phyloP scores from a whole-genome alignment of 352 stramenopile genomes.

The Phytopythium helicoides region DNA sequence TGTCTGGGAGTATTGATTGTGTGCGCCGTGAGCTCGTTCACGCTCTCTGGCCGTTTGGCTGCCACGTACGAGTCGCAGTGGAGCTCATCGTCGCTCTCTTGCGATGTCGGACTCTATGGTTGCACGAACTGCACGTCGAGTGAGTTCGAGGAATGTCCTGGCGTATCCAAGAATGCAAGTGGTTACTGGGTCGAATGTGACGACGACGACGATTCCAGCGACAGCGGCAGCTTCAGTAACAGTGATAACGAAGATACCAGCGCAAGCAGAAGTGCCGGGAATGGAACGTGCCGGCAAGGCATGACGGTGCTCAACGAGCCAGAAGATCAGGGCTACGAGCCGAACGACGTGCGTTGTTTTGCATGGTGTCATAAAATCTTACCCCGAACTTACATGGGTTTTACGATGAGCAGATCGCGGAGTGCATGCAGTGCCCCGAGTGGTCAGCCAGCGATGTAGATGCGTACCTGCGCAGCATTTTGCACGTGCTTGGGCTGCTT shows the following conservation, averaged over 20 bases:
- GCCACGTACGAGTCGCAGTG: conserved; percentile 46
- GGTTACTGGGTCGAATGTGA: conserved; percentile 50
- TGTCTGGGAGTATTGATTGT: conserved; percentile 64
- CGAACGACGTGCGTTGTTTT: conserved; percentile 56
- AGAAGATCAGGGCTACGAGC: conserved; percentile 51
- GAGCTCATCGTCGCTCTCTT: conserved; percentile 49
- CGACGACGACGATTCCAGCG: background rate
- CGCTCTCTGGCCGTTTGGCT: conserved; percentile 56
- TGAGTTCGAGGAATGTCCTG: conserved; percentile 18
- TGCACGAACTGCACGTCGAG: conserved; percentile 76
- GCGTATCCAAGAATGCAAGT: conserved; percentile 28
- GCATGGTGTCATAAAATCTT: no score
- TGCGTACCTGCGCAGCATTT: conserved; percentile 57
- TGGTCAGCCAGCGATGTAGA: conserved; percentile 69
- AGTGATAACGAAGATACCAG: background rate
- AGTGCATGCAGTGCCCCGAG: conserved; percentile 74
- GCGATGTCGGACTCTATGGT: conserved; percentile 54
- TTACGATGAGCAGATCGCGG: conserved; percentile 39
- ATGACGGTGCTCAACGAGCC: conserved; percentile 55
- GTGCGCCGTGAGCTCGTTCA: conserved; percentile 63
- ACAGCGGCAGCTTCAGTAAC: background rate
- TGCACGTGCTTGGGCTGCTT: conserved; percentile 67
- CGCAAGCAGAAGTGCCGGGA: conserved; percentile 3
- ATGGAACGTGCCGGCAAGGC: conserved; percentile 30
- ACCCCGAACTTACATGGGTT: no score